These are phyloP conservation scores for Massariosphaeria phaeospora DNA, from an alignment of 495 filamentous ascomycete species.

Conservation along the genomic window DNA sequence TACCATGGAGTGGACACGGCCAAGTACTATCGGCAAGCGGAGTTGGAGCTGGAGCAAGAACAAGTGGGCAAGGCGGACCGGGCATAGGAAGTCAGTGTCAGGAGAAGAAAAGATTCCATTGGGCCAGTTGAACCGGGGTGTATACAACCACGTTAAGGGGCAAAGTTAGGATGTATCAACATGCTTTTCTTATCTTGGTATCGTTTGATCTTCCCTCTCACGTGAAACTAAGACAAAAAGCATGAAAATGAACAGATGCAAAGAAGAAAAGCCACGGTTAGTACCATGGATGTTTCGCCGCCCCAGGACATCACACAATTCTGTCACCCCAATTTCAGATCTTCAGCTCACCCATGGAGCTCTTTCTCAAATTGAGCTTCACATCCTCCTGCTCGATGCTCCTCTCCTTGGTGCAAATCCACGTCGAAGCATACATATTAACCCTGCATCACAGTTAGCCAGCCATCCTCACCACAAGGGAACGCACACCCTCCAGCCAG, in stretches of 20 bases:
- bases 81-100: background rate
- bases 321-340: conserved; percentile 10
- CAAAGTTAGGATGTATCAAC: conserved; percentile 21
- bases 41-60: conserved; percentile 85
- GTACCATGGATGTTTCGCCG: no score
- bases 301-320: background rate
- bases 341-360: conserved; percentile 20
- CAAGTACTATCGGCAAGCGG: conserved; percentile 97
- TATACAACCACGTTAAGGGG: conserved; percentile 10
- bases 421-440: conserved; percentile 45
- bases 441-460: conserved; percentile 31
- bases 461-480: background rate
- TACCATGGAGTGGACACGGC: conserved; percentile 95
- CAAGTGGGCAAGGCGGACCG: conserved; percentile 13
- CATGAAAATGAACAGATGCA: no score
- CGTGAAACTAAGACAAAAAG: no score
- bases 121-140: background rate
- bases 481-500: background rate
- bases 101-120: background rate
- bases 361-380: conserved; percentile 22
- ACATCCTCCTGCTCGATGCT: conserved; percentile 25
- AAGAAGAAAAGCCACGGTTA: no score
- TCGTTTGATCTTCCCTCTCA: no score
- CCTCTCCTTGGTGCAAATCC: conserved; percentile 41
- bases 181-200: conserved; percentile 10